Evolutionary conservation across 1,139 yeast species (phyloP), one percentile per base, ranked within the genome.

Genomic region (Arxiozyma slooffiae): DNA sequence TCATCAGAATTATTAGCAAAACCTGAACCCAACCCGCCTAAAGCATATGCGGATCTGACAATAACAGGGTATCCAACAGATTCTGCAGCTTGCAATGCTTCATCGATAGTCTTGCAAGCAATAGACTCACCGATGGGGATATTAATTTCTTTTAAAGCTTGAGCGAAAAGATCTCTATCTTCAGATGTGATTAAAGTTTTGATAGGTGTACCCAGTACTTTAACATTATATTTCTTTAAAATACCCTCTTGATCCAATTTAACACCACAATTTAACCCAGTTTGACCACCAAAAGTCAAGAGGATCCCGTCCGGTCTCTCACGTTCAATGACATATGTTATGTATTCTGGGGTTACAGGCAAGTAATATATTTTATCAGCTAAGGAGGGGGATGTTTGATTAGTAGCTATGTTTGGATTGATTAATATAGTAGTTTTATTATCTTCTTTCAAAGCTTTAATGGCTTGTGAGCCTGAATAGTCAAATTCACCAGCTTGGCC

Each of bases 401-500:
- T 92, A 38, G 98, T 92, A 48, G 98, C 98, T 61, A 92, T 92
- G 67, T 92, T 92, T 55, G 98, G 98, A 70, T 92, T 92, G 66
- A 92, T 88, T 64, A 92, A 78, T 59, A 92, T 85, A 22, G 96
- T 82, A 64, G 80, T 69, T 66, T 87, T 90, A 64, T 85, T 79
- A 50, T 95, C 95, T 71, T 92, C 97, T 67, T 80, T 86, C 62
- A 92, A 75, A 9, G 98, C 98, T 71, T 90, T 90, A 67, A 90
- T 90, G 48, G 97, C 97, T 72, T 90, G 97, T 21, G 97, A 89
- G 53, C 97, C 97, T 41, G 96, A 87, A 72, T 92, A 92, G 70
- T 92, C 99, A 62, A 92, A 92, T 71, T 92, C 99, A 62, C 99
- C 99, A 46, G 99, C 99, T 72, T 92, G 99, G 52, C 99, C 99